A percentile compares a stretch with the other conserved stretches of the same genome.
Evolutionary conservation across 306 rosid genomes (phyloP).

Genomic region (Prunus salicina): DNA sequence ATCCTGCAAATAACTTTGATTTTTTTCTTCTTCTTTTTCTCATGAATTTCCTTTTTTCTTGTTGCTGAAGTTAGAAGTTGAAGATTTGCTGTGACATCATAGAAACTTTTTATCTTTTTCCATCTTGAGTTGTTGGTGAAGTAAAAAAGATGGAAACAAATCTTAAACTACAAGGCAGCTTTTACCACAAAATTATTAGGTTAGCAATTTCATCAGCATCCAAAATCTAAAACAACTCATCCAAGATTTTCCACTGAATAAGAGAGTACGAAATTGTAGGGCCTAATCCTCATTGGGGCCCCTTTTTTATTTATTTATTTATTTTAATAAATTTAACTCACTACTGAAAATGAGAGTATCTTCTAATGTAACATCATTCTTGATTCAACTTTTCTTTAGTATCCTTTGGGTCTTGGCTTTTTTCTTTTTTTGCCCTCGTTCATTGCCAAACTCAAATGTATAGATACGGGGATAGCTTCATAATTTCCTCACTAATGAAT

Average conservation of each 20-base stretch:
- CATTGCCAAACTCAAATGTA: neutral
- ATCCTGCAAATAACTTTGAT: too few species aligned
- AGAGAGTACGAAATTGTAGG: slow-evolving; percentile 3
- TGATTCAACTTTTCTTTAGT: neutral
- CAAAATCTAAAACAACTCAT: slow-evolving; percentile 6
- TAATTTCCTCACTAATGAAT: neutral
- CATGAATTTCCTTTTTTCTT: too few species aligned
- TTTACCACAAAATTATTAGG: slow-evolving; percentile 1
- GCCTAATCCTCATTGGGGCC: slow-evolving; percentile 7
- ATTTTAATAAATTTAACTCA: neutral
- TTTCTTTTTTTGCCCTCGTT: neutral
- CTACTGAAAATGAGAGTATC: neutral
- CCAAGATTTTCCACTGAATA: slow-evolving; percentile 5
- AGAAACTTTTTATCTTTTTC: too few species aligned
- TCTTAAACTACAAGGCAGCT: neutral
- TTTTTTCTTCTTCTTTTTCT: too few species aligned
- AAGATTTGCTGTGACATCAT: too few species aligned
- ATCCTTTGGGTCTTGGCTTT: slow-evolving; percentile 1
- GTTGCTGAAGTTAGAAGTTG: too few species aligned
- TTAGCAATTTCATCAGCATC: neutral
- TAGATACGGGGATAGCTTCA: neutral
- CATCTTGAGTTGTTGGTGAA: too few species aligned
- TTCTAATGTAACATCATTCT: slow-evolving; percentile 6
- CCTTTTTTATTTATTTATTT: neutral
- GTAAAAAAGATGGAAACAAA: too few species aligned